Base-by-base conservation (phyloP, 73 alveolate genomes). In the Symbiodinium natans region DNA sequence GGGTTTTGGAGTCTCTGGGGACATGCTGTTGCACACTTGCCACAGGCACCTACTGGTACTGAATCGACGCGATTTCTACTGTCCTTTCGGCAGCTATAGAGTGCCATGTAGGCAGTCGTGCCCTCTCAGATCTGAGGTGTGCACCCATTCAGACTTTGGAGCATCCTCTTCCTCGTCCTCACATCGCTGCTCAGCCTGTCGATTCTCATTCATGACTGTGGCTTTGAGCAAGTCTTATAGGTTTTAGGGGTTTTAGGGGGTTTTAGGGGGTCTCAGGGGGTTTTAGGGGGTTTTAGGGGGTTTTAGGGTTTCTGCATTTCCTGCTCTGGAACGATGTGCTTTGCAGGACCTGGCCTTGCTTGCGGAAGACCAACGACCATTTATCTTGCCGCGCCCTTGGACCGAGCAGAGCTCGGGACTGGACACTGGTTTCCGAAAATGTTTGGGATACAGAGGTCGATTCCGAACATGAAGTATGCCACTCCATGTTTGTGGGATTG, bases 401-500 rank as follows among this genome's bases (percentile, higher is more conserved):
- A 29, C 17, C 83, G 0, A 23, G 39, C 38, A 29, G 39, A 71
- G 21, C 21, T 31, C 41, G 6, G 83, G 33, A 52, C n/a, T 21
- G 17, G 25, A 46, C 59, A 8, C 71, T 21, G 71, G n/a, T 5
- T 52, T 8, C 31, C 23, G 31, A 52, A n/a, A n/a, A n/a, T n/a
- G n/a, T n/a, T n/a, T 13, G 19, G 19, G 71, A 63, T 63, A 39
- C 83, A 40, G 11, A 88, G 95, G 95, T 88, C 95, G 11, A 88
- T 88, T 59, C 95, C 95, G 31, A 88, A 88, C 86, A 88, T 92
- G 90, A 92, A 75, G 90, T 92, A 92, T 75, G 98, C 98, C n/a
- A 92, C 98, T 74, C 98, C 98, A 2, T 92, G 86, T 52, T 43
- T 92, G 36, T 92, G 98, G 98, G 98, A 92, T 41, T 92, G 98